phyloP scores from a whole-genome alignment of 2,329 filamentous ascomycete genomes.

The Eurotiales sp. region DNA sequence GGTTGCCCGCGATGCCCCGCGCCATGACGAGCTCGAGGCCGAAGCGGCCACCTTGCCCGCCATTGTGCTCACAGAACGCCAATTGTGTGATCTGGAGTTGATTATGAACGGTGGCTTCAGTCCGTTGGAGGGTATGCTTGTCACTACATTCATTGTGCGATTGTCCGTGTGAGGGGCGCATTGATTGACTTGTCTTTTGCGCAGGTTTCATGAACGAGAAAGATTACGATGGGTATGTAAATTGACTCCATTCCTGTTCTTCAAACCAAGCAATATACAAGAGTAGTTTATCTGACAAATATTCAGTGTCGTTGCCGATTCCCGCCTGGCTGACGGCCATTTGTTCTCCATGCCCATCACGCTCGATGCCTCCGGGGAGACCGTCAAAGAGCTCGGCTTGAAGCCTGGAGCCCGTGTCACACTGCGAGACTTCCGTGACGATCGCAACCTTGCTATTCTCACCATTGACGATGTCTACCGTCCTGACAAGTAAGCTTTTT shows the following conservation, averaged over 20 bases:
- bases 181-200: conserved; percentile 15
- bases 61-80: conserved; percentile 81
- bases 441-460: conserved; percentile 91
- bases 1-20: conserved; percentile 83
- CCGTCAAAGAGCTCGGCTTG: conserved; percentile 70
- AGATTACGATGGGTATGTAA: conserved; percentile 83
- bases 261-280: too few species aligned
- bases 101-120: conserved; percentile 98
- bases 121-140: conserved; percentile 78
- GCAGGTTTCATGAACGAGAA: conserved; percentile 93
- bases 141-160: conserved; percentile 1
- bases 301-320: conserved; percentile 76
- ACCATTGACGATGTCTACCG: conserved; percentile 93
- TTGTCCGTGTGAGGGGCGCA: conserved; percentile 7
- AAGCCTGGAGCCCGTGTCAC: conserved; percentile 79
- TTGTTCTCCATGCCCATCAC: conserved; percentile 98
- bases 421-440: conserved; percentile 92
- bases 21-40: conserved; percentile 70
- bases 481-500: conserved; percentile 76
- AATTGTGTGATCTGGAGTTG: conserved; percentile 95
- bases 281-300: neutral
- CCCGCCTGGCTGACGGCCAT: conserved; percentile 80
- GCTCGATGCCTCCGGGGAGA: conserved; percentile 74
- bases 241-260: neutral
- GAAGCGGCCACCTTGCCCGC: conserved; percentile 87